phyloP scores from a whole-genome alignment of 2,329 filamentous ascomycete species.

The Paecilomyces formosus region DNA sequence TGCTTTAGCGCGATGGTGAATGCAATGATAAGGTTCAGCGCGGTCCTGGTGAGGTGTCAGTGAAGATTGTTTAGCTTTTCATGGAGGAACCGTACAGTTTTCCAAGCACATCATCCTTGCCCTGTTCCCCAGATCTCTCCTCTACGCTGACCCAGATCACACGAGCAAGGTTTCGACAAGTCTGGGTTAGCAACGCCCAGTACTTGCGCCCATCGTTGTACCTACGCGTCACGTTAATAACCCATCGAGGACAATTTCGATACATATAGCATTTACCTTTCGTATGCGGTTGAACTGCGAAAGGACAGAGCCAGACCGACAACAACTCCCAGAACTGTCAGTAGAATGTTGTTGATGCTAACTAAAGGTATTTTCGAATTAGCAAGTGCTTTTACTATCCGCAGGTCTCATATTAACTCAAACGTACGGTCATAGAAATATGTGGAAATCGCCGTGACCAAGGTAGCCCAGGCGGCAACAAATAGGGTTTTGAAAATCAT shows the following conservation, averaged over 20 bases:
- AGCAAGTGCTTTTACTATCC: conserved; percentile 1
- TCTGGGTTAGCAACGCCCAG: conserved; percentile 52
- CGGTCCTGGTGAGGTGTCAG: conserved; percentile 40
- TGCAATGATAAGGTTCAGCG: conserved; percentile 69
- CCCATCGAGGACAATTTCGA: background rate
- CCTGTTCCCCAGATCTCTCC: conserved; percentile 52
- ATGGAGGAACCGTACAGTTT: conserved; percentile 48
- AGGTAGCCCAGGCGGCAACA: conserved; percentile 57
- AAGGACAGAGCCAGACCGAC: conserved; percentile 73
- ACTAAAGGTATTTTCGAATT: conserved; percentile 22
- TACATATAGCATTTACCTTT: conserved; percentile 40
- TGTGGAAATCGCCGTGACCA: conserved; percentile 52
- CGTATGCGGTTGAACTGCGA: conserved; percentile 69
- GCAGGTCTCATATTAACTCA: background rate
- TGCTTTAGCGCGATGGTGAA: conserved; percentile 76
- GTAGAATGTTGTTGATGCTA: conserved; percentile 58
- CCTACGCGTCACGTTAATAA: conserved; percentile 10
- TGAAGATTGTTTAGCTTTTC: background rate
- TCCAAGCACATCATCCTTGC: conserved; percentile 60
- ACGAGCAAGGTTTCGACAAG: conserved; percentile 54
- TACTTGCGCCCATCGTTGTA: conserved; percentile 58
- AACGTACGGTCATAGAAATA: conserved; percentile 35
- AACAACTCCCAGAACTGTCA: conserved; percentile 75
- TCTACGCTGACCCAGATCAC: conserved; percentile 73
- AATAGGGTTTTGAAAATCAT: conserved; percentile 63